Base-by-base conservation (phyloP, 192 early-diverging fungal genomes). In the Entomortierella chlamydospora region DNA sequence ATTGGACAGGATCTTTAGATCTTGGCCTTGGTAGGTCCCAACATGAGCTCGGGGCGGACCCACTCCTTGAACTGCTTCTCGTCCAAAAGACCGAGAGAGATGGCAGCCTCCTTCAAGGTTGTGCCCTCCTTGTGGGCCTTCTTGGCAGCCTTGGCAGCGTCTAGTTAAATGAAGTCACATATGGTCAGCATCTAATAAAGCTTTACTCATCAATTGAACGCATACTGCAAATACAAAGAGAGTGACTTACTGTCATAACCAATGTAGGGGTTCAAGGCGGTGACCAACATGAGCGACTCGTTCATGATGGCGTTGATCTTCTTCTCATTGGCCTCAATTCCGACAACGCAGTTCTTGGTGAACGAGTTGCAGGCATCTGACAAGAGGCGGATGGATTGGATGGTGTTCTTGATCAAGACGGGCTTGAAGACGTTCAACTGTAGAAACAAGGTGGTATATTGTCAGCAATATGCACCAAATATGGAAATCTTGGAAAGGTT, bases 341-440 rank as follows among this genome's bases (percentile, higher is more conserved):
- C 98, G 29, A 86, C 92, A 57, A 99, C 95, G 82, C 98, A 99
- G 89, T 98, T 96, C 60, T 94, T 88, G 52, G 92, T 95, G 91
- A 99, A 99, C n/a, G 97, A 98, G 28, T 73, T 73, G 73, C 90
- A 86, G 47, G 94, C 95, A 82, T 98, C 95, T 3, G 91, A 84
- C 43, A 98, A 68, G 61, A 99, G 87, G 60, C 94, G 92, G 59
- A 96, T 87, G 42, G 96, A 98, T 64, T 98, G 97, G 51, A 98
- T 89, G 53, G 99, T 89, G 84, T 99, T 99, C 85, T 94, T 93
- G 85, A 99, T 98, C 90, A 99, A 87, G 64, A 99, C 96, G 61
- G 98, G 98, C 89, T 99, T 99, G 91, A 97, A 99, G 47, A 99
- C 98, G 82, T 99, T 99, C 61, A 99, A 88, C 93, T 92, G 66